Evolutionary conservation across 768 basidiomycete species (phyloP).

Genomic region (Suillus luteus): DNA sequence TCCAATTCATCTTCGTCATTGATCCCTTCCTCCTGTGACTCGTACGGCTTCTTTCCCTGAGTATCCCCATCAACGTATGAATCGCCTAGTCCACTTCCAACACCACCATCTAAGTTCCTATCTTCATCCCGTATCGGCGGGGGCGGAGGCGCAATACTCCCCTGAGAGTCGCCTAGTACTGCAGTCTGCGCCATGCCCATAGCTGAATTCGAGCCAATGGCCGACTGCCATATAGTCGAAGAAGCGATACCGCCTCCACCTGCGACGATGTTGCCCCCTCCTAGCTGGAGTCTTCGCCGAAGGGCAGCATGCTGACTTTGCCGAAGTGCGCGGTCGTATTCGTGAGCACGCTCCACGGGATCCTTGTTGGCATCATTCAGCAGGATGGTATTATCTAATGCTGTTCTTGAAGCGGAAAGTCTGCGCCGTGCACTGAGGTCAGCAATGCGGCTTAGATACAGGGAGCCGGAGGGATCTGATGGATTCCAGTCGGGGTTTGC

Average conservation of each 20-base stretch:
- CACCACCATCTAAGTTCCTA: constrained; percentile 51
- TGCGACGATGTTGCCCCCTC: constrained; percentile 31
- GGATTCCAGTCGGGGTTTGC: constrained; percentile 97
- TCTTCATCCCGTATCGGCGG: constrained; percentile 46
- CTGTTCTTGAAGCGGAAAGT: constrained; percentile 29
- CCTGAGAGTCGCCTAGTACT: constrained; percentile 75
- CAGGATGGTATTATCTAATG: constrained; percentile 29
- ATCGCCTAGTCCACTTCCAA: constrained; percentile 62
- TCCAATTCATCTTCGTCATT: constrained; percentile 67
- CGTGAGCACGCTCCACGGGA: constrained; percentile 58
- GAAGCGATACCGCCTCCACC: constrained; percentile 49
- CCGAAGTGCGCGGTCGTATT: constrained; percentile 73
- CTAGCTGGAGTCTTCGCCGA: constrained; percentile 39
- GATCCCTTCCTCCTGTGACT: constrained; percentile 46
- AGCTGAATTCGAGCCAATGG: constrained; percentile 46
- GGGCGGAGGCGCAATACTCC: constrained; percentile 40
- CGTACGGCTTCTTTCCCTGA: constrained; percentile 40
- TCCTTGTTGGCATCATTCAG: constrained; percentile 38
- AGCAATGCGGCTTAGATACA: constrained; percentile 86
- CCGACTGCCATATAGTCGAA: constrained; percentile 50
- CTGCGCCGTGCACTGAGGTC: constrained; percentile 55
- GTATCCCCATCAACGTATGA: constrained; percentile 74
- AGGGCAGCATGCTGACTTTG: constrained; percentile 63
- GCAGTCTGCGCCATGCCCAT: constrained; percentile 62
- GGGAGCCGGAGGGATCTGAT: constrained; percentile 84